phyloP scores from a whole-genome alignment of 495 filamentous ascomycete species.

The Aspergillus hancockii region DNA sequence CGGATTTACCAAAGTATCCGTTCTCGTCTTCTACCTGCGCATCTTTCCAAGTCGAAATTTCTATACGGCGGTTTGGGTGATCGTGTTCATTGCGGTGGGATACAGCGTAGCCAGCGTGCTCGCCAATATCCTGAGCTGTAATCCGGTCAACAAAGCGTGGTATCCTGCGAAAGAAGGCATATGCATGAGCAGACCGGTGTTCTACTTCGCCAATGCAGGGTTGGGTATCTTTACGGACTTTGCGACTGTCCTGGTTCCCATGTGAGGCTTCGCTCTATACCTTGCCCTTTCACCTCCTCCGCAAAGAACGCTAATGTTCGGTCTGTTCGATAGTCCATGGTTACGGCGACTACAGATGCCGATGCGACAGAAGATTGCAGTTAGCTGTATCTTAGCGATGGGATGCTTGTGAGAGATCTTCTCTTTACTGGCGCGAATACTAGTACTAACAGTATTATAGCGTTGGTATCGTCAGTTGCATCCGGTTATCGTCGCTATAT shows the following conservation, averaged over 20 bases:
- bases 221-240: conserved; percentile 40
- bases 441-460: conserved; percentile 17
- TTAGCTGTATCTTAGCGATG: conserved; percentile 29
- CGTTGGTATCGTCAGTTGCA: conserved; percentile 36
- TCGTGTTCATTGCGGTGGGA: conserved; percentile 35
- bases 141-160: conserved; percentile 35
- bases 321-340: conserved; percentile 25
- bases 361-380: conserved; percentile 30
- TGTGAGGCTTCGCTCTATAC: conserved; percentile 25
- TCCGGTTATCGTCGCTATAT: conserved; percentile 31
- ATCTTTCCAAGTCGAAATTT: conserved; percentile 43
- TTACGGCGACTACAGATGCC: conserved; percentile 37
- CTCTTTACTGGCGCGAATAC: not conserved
- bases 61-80: conserved; percentile 31
- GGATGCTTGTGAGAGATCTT: conserved; percentile 30
- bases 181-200: conserved; percentile 34
- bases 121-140: conserved; percentile 35
- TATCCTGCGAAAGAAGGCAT: conserved; percentile 26
- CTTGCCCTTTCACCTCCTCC: not conserved
- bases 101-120: conserved; percentile 38
- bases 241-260: conserved; percentile 37
- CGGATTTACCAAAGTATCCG: conserved; percentile 43
- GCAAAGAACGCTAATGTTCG: not conserved
- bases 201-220: conserved; percentile 40
- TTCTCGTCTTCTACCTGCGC: conserved; percentile 51